These are phyloP conservation scores for Teunomyces cretensis DNA, from an alignment of 805 yeast genomes.

Conservation along the genomic window DNA sequence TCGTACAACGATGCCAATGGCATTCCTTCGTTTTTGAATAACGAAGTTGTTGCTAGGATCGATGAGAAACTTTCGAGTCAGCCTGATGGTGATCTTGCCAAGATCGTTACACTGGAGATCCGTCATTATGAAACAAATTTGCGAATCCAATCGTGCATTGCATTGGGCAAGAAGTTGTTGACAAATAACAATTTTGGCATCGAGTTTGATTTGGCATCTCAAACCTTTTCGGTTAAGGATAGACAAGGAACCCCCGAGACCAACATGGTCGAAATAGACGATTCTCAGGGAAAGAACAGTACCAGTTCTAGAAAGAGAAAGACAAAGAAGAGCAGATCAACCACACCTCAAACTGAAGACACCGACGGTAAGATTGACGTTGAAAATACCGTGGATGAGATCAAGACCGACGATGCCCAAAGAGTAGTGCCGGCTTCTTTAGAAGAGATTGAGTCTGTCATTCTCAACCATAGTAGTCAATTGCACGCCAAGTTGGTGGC, in stretches of 20 bases:
- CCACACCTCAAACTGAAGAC: background rate
- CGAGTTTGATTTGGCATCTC: conserved; percentile 1
- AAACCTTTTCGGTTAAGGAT: conserved; percentile 1
- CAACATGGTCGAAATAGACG: background rate
- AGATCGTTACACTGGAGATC: conserved; percentile 3
- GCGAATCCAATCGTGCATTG: conserved; percentile 27
- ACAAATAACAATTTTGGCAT: conserved; percentile 9
- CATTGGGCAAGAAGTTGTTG: conserved; percentile 21
- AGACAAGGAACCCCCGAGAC: background rate
- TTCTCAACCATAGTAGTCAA: conserved; percentile 32
- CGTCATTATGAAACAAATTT: conserved; percentile 24
- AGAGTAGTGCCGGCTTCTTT: conserved; percentile 23
- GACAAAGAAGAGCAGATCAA: background rate
- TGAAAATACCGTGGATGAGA: conserved; percentile 3
- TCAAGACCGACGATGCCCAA: background rate
- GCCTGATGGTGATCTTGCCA: background rate
- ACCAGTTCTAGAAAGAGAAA: conserved; percentile 7
- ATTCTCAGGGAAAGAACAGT: conserved; percentile 4
- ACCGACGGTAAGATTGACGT: background rate
- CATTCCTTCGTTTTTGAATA: conserved; percentile 22
- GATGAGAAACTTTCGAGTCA: conserved; percentile 6
- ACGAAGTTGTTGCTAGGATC: conserved; percentile 16
- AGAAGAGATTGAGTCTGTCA: conserved; percentile 39
- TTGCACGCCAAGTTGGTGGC: conserved; percentile 10
- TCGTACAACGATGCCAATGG: conserved; percentile 9